phyloP scores from a whole-genome alignment of 345 rosid genomes.

The Salix arbutifolia region DNA sequence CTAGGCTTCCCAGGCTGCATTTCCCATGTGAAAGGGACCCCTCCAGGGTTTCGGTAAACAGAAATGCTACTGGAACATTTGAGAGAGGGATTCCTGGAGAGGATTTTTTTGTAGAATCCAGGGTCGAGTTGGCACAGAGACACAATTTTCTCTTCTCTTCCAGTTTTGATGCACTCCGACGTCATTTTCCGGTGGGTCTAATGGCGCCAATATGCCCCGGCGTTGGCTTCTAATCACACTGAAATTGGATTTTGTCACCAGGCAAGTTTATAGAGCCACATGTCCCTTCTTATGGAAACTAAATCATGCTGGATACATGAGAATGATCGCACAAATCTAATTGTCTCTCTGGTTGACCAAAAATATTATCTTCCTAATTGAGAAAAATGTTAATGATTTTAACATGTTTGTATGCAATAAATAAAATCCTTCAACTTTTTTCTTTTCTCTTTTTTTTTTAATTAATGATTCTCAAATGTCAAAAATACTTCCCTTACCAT shows the following conservation, averaged over 20 bases:
- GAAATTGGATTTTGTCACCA: neutral
- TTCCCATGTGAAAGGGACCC: constrained; percentile 9
- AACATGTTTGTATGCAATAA: neutral
- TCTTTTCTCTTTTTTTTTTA: too few species aligned
- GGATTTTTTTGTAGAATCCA: constrained; percentile 13
- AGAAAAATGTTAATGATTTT: neutral
- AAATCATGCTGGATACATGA: neutral
- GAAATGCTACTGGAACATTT: neutral
- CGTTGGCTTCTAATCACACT: neutral
- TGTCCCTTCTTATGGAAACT: neutral
- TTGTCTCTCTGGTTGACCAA: neutral
- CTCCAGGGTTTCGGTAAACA: neutral
- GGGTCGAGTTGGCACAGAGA: constrained; percentile 8
- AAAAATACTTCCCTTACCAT: too few species aligned
- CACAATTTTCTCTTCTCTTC: neutral
- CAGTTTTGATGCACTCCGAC: neutral
- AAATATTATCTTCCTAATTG: neutral
- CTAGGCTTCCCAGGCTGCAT: constrained; percentile 1
- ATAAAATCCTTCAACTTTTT: neutral
- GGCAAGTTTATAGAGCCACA: neutral
- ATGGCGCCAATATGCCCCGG: neutral
- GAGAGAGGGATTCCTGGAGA: neutral
- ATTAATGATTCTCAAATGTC: too few species aligned
- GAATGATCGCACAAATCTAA: neutral
- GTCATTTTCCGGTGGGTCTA: neutral